Evolutionary conservation across 2,329 filamentous ascomycete species (phyloP).

Genomic region (Colletotrichum paranaense): DNA sequence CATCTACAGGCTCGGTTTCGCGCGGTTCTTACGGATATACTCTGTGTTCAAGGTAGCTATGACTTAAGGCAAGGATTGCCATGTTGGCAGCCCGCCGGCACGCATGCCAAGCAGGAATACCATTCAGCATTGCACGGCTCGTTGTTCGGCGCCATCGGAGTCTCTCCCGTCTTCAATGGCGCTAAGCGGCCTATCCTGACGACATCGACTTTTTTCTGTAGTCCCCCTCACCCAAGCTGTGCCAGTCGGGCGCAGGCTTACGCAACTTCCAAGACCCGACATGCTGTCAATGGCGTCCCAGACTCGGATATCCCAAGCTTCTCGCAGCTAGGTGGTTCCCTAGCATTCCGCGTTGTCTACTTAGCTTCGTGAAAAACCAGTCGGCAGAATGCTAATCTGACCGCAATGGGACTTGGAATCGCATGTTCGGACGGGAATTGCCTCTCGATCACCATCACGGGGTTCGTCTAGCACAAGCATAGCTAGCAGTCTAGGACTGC

Average conservation of each 20-base stretch:
- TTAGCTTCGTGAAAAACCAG: neutral
- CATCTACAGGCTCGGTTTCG: neutral
- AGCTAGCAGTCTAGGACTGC: neutral
- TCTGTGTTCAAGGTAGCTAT: neutral
- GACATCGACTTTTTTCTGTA: slow-evolving; percentile 35
- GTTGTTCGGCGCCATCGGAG: slow-evolving; percentile 17
- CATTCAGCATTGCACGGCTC: neutral
- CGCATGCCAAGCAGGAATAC: neutral
- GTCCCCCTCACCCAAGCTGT: neutral
- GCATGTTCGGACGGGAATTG: neutral
- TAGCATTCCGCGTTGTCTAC: slow-evolving; percentile 4
- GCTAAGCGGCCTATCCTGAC: slow-evolving; percentile 33
- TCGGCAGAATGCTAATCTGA: slow-evolving; percentile 10
- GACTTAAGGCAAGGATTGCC: neutral
- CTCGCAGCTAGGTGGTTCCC: neutral
- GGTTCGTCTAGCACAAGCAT: neutral
- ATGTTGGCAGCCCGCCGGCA: neutral
- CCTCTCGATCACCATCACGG: neutral
- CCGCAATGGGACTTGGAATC: slow-evolving; percentile 2
- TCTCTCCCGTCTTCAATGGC: slow-evolving; percentile 27
- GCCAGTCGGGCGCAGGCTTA: slow-evolving; percentile 18
- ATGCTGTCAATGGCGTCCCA: slow-evolving; percentile 16
- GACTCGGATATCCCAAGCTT: neutral
- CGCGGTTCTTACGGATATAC: no score
- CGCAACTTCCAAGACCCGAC: slow-evolving; percentile 33